Base-by-base conservation (phyloP, 306 rosid genomes). In the Leucaena leucocephala region DNA sequence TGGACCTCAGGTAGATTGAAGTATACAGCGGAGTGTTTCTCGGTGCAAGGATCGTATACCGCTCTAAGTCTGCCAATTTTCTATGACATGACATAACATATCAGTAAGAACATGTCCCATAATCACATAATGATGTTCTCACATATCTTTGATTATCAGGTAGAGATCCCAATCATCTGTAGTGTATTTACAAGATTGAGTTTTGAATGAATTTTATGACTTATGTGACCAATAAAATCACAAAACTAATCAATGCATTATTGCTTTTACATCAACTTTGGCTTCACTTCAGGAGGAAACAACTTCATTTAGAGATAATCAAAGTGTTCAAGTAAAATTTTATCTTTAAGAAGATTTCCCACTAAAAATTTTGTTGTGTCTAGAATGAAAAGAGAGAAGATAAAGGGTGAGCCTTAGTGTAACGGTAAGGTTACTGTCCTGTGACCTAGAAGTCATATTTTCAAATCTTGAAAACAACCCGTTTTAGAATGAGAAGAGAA, bases 41-140 rank as follows among this genome's bases (percentile, higher is more conserved):
- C 94, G 0, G 94, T 89, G 89, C 98, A 94, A 80, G 98, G 98
- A 90, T 94, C 98, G 82, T 94, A 94, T 19, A 6, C 82, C 75
- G 82, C 64, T 74, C 75, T 68, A 65, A 90, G 72, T 63, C 67
- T 89, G 58, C 93, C 94, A 49, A 86, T 68, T 85, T n/a, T 83
- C 96, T 92, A 81, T n/a, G 42, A 75, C 70, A 84, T 50, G 58
- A 78, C 71, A 81, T 36, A n/a, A 67, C 54, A 66, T 48, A 78
- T 79, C 71, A 77, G 43, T 67, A 78, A 69, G 38, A 52, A 82
- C 71, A 46, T 54, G 43, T 58, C 68, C 17, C 21, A 42, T 22
- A 81, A 68, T 73, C 4, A 42, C 9, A 2, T 65, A 27, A 55
- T 22, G 39, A 74, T 11, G 54, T 54, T 50, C 64, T 5, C 44